Conservation (phyloP, 1,284 basidiomycete species). For the Fistulinella cinereoalba region DNA sequence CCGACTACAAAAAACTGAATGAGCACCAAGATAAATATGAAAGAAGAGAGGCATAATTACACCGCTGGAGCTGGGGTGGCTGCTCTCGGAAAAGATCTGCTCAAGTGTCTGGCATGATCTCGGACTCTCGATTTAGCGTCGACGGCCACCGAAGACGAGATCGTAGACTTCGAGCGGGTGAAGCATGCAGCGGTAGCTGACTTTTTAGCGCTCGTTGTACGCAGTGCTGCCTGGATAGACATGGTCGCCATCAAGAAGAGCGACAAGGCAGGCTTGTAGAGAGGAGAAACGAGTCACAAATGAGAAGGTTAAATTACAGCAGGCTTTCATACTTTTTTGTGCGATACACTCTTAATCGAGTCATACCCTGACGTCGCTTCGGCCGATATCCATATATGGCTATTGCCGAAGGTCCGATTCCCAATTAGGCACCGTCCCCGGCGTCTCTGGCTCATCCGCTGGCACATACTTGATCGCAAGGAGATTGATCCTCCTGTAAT, state of each 20-base stretch:
- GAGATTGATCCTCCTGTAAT: too few species aligned
- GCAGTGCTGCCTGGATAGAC: conserved; percentile 39
- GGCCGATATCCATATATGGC: conserved; percentile 22
- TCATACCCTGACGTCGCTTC: conserved; percentile 14
- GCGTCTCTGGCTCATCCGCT: neutral
- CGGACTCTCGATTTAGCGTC: conserved; percentile 72
- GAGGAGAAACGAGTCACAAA: conserved; percentile 8
- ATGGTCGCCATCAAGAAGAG: conserved; percentile 18
- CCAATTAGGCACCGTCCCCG: neutral
- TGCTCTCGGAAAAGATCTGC: conserved; percentile 56
- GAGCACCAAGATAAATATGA: conserved; percentile 6
- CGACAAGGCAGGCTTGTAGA: conserved; percentile 9
- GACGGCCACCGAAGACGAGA: conserved; percentile 49
- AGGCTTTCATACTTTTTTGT: conserved; percentile 6
- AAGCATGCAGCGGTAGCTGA: conserved; percentile 38
- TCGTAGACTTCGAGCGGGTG: conserved; percentile 54
- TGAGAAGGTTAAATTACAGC: conserved; percentile 1
- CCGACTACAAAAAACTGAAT: conserved; percentile 44
- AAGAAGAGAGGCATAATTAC: conserved; percentile 34
- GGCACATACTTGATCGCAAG: too few species aligned
- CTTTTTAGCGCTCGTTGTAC: conserved; percentile 46
- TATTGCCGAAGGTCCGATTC: conserved; percentile 24
- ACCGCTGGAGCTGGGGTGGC: conserved; percentile 60
- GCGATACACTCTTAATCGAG: conserved; percentile 14
- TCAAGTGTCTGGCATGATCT: conserved; percentile 65